Evolutionary conservation across 2,329 filamentous ascomycete species (phyloP).

Genomic region (Apiospora hydei): DNA sequence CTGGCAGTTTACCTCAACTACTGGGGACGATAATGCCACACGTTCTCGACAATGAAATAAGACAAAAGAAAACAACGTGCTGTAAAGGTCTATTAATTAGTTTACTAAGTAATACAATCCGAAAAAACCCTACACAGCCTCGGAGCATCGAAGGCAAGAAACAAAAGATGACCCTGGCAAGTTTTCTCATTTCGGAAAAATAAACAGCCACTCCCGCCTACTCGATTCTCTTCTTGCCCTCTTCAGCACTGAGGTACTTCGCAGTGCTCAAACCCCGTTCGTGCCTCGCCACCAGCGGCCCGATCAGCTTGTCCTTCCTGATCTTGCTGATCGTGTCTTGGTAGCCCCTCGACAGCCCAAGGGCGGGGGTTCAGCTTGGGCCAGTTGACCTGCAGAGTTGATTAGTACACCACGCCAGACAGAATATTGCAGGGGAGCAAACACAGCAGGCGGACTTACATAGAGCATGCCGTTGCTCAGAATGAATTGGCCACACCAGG

Average conservation of each 20-base stretch:
- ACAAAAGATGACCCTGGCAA: slow-evolving; percentile 1
- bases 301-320: slow-evolving; percentile 82
- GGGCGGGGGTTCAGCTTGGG: slow-evolving; percentile 91
- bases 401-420: neutral
- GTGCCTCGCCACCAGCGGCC: slow-evolving; percentile 75
- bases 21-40: neutral
- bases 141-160: slow-evolving; percentile 13
- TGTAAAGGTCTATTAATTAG: slow-evolving; percentile 6
- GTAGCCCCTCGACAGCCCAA: slow-evolving; percentile 87
- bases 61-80: neutral
- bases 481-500: slow-evolving; percentile 80
- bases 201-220: slow-evolving; percentile 45
- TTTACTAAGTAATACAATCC: slow-evolving; percentile 3
- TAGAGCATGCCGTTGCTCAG: slow-evolving; percentile 88
- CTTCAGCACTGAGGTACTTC: slow-evolving; percentile 84
- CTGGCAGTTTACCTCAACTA: neutral
- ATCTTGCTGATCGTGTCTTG: slow-evolving; percentile 86
- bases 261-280: slow-evolving; percentile 86
- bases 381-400: slow-evolving; percentile 82
- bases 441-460: slow-evolving; percentile 64
- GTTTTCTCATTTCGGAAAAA: neutral
- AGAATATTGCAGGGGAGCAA: slow-evolving; percentile 19
- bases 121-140: slow-evolving; percentile 13
- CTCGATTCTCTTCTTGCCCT: slow-evolving; percentile 98
- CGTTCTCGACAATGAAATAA: neutral